Evolutionary conservation across 2,329 filamentous ascomycete genomes (phyloP).

Genomic region (Ophiobolus disseminans): DNA sequence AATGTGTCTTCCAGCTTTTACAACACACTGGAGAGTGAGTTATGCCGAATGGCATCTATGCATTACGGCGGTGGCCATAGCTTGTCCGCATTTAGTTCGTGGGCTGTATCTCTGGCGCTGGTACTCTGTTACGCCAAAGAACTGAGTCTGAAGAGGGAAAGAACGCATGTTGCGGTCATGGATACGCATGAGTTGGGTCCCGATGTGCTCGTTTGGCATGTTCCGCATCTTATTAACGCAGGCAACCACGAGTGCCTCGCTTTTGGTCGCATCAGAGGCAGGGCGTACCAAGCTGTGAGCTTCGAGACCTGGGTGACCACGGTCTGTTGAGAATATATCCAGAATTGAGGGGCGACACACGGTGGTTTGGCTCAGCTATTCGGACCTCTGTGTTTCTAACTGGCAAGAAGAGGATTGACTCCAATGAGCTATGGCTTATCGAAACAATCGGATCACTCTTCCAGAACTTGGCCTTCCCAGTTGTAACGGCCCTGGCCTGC

Average conservation of each 20-base stretch:
- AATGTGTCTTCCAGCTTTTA: slow-evolving; percentile 2
- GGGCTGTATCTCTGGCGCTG: slow-evolving; percentile 8
- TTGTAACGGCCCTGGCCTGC: background rate
- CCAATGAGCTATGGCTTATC: background rate
- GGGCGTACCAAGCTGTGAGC: slow-evolving; percentile 3
- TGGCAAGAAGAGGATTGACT: background rate
- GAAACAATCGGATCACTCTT: background rate
- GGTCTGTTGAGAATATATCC: background rate
- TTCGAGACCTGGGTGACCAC: background rate
- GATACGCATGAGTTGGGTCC: slow-evolving; percentile 2
- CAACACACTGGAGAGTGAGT: background rate
- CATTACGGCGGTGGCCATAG: background rate
- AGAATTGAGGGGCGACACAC: too few species aligned
- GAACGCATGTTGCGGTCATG: slow-evolving; percentile 4
- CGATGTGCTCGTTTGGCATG: slow-evolving; percentile 11
- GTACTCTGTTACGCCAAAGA: slow-evolving; percentile 8
- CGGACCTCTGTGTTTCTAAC: background rate
- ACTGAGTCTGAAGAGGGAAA: background rate
- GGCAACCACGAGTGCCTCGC: slow-evolving; percentile 6
- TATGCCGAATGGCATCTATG: background rate
- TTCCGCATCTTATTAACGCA: background rate
- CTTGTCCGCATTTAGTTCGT: slow-evolving; percentile 4
- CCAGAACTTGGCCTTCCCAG: background rate
- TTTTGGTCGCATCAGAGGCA: slow-evolving; percentile 5
- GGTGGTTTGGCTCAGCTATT: background rate